Conservation (phyloP, 371 early-diverging fungal species). For the Mucor piriformis region DNA sequence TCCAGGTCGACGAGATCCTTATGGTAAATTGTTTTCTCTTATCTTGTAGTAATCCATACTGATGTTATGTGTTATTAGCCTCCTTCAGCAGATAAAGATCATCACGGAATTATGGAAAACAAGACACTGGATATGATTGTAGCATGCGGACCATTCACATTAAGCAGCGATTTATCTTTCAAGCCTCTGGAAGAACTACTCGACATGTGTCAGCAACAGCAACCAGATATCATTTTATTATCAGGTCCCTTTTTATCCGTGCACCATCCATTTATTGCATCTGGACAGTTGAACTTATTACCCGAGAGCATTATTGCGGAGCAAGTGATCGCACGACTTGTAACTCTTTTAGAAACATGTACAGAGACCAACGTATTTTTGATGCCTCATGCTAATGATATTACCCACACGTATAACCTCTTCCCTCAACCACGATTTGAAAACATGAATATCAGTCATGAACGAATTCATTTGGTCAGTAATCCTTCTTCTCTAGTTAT, state of each 20-base stretch:
- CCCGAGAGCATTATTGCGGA: constrained; percentile 70
- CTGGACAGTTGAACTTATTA: constrained; percentile 56
- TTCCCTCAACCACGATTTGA: constrained; percentile 86
- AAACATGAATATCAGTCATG: constrained; percentile 26
- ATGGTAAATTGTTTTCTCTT: constrained; percentile 9
- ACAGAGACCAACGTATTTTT: constrained; percentile 59
- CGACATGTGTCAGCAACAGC: constrained; percentile 52
- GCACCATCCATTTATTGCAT: constrained; percentile 63
- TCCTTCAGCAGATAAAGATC: constrained; percentile 34
- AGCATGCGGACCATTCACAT: constrained; percentile 86
- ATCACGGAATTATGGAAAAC: constrained; percentile 30
- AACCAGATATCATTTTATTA: constrained; percentile 82
- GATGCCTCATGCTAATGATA: constrained; percentile 78
- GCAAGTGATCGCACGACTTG: constrained; percentile 56
- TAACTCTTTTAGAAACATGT: constrained; percentile 43
- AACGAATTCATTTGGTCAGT: constrained; percentile 57
- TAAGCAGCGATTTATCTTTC: constrained; percentile 73
- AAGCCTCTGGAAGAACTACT: constrained; percentile 80
- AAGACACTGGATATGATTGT: constrained; percentile 67
- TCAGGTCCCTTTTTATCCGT: constrained; percentile 87
- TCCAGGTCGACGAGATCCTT: constrained; percentile 29
- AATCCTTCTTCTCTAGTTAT: constrained; percentile 84
- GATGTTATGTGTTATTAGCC: constrained; percentile 22
- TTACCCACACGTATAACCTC: constrained; percentile 67
- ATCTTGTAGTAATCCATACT: not conserved